These are phyloP conservation scores for Pisolithus sp. DNA, from an alignment of 768 basidiomycete genomes.

Conservation along the genomic window DNA sequence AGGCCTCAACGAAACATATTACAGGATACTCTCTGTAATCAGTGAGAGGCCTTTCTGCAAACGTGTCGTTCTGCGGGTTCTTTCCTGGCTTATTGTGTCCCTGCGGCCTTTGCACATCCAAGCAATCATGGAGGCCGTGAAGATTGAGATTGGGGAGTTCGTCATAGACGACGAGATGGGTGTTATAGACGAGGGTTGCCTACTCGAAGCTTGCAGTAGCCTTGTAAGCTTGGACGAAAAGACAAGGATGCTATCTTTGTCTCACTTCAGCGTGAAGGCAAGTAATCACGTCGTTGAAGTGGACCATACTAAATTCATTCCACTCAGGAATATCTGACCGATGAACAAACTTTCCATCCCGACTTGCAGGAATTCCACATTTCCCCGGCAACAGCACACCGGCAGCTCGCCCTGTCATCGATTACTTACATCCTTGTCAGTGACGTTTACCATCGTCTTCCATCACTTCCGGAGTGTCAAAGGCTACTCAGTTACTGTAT, in stretches of 20 bases:
- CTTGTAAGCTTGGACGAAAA: constrained; percentile 12
- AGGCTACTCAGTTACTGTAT: neutral
- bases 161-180: constrained; percentile 3
- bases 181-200: constrained; percentile 1
- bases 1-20: constrained; percentile 17
- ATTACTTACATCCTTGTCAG: neutral
- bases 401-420: neutral
- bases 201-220: constrained; percentile 12
- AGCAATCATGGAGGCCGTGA: constrained; percentile 10
- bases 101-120: constrained; percentile 9
- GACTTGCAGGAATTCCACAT: constrained; percentile 1
- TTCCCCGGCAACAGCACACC: neutral
- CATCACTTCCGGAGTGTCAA: neutral
- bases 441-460: neutral
- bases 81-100: constrained; percentile 15
- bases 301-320: neutral
- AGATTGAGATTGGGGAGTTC: constrained; percentile 5
- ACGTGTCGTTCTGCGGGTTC: constrained; percentile 4
- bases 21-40: constrained; percentile 13
- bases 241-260: constrained; percentile 7
- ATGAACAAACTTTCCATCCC: neutral
- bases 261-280: constrained; percentile 22
- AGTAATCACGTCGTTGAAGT: neutral
- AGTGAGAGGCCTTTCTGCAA: constrained; percentile 1
- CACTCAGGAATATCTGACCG: constrained; percentile 11